Conservation (phyloP, 352 stramenopile species). For the Phytophthora citrophthora region DNA sequence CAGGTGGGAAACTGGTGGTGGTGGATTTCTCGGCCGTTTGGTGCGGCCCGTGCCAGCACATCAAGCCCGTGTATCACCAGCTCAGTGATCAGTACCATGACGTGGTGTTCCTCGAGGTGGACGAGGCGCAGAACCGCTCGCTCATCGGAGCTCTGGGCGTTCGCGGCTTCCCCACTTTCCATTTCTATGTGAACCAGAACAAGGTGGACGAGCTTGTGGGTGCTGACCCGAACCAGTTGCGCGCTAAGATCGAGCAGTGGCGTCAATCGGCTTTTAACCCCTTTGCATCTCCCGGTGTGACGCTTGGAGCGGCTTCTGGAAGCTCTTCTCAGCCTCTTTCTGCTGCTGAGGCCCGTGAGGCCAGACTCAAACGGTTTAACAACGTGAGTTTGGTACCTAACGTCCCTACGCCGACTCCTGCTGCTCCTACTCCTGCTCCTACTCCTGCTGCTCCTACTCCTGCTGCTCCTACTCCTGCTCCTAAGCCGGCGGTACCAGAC, state of each 20-base stretch:
- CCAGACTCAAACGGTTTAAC: constrained; percentile 81
- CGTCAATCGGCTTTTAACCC: constrained; percentile 87
- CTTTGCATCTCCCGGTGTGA: constrained; percentile 77
- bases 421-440: constrained; percentile 22
- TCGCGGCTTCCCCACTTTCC: constrained; percentile 90
- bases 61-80: constrained; percentile 87
- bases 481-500: constrained; percentile 34
- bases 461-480: constrained; percentile 20
- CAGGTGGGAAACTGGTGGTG: constrained; percentile 89
- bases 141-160: constrained; percentile 82
- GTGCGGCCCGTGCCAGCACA: constrained; percentile 88
- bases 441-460: constrained; percentile 28
- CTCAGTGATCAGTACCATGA: constrained; percentile 83
- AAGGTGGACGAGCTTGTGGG: constrained; percentile 91
- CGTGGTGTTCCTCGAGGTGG: constrained; percentile 89
- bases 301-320: constrained; percentile 49
- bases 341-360: constrained; percentile 69
- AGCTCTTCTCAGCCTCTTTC: constrained; percentile 37
- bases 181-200: constrained; percentile 89
- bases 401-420: constrained; percentile 14
- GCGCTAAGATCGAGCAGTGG: constrained; percentile 90
- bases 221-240: constrained; percentile 82
- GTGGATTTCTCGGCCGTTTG: constrained; percentile 89
- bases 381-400: constrained; percentile 62
- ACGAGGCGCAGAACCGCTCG: constrained; percentile 86